phyloP scores from a whole-genome alignment of 495 filamentous ascomycete genomes.

The Ascobolus immersus region DNA sequence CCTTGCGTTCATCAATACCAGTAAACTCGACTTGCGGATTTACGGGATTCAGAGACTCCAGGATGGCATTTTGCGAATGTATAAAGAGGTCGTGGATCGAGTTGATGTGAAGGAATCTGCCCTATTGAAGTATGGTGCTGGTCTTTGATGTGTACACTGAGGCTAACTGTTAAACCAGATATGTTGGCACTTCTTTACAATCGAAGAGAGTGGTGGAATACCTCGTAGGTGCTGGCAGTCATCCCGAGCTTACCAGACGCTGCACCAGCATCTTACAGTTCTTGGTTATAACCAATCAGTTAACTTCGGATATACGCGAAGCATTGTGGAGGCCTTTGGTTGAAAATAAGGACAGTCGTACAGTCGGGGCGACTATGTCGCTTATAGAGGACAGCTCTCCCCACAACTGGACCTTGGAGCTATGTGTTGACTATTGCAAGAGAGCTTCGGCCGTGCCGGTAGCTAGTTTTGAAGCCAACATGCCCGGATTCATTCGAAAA shows the following conservation, averaged over 20 bases:
- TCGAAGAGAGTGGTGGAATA: conserved; percentile 49
- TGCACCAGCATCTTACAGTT: conserved; percentile 71
- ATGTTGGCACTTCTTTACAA: conserved; percentile 39
- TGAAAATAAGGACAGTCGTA: conserved; percentile 59
- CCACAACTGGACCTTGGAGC: conserved; percentile 20
- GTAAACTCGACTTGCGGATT: background rate
- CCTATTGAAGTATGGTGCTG: conserved; percentile 6
- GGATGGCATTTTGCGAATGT: conserved; percentile 10
- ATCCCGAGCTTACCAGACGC: conserved; percentile 62
- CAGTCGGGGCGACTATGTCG: conserved; percentile 47
- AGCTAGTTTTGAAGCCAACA: conserved; percentile 18
- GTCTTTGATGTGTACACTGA: background rate
- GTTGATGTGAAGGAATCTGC: background rate
- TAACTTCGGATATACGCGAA: conserved; percentile 46
- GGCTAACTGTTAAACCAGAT: conserved; percentile 12
- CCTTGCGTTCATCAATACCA: too few relatives aligned
- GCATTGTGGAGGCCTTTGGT: conserved; percentile 63
- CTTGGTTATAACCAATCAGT: conserved; percentile 54
- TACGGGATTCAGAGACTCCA: conserved; percentile 10
- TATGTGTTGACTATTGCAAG: conserved; percentile 42
- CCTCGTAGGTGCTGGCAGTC: conserved; percentile 71
- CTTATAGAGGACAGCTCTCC: conserved; percentile 46
- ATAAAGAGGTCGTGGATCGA: conserved; percentile 6
- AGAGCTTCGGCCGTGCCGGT: conserved; percentile 50
- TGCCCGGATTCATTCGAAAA: conserved; percentile 13